These are phyloP conservation scores for Cutaneotrichosporon cavernicola DNA, from an alignment of 1,284 basidiomycete species.

Conservation along the genomic window DNA sequence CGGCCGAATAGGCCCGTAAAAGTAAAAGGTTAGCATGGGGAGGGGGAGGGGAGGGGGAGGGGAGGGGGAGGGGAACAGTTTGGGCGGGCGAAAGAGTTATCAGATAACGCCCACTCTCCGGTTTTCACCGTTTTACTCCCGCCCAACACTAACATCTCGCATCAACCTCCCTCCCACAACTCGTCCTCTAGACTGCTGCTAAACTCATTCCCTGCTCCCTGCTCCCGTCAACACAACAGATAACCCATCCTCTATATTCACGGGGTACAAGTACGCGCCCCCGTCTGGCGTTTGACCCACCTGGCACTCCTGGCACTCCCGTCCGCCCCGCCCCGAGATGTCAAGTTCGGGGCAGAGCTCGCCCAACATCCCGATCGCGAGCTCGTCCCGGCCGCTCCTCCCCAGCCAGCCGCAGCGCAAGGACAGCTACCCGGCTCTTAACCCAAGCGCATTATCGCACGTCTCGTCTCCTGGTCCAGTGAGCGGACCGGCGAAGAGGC, in stretches of 20 bases:
- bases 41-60: not conserved
- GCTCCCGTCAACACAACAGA: not conserved
- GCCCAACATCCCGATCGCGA: conserved; percentile 10
- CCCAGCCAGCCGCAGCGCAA: conserved; percentile 15
- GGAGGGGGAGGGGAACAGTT: not conserved
- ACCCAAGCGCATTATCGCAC: conserved; percentile 32
- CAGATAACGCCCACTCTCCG: conserved; percentile 17
- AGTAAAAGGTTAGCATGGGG: not conserved
- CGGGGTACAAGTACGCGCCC: not conserved
- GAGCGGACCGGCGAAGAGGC: conserved; percentile 14
- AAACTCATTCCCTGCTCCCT: not conserved
- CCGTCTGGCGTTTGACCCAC: not conserved
- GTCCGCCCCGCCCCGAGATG: conserved; percentile 6
- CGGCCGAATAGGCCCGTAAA: not conserved
- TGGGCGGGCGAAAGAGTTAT: conserved; percentile 14
- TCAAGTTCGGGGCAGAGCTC: conserved; percentile 7
- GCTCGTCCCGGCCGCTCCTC: conserved; percentile 7
- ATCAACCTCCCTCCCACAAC: too few relatives aligned
- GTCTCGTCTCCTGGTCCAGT: conserved; percentile 29
- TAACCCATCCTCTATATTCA: not conserved
- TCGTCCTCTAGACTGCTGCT: not conserved
- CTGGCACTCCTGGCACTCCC: not conserved
- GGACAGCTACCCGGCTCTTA: conserved; percentile 28
- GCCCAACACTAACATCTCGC: not conserved
- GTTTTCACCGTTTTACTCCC: conserved; percentile 9